Base-by-base conservation (phyloP, 306 rosid genomes). In the Sophora flavescens region DNA sequence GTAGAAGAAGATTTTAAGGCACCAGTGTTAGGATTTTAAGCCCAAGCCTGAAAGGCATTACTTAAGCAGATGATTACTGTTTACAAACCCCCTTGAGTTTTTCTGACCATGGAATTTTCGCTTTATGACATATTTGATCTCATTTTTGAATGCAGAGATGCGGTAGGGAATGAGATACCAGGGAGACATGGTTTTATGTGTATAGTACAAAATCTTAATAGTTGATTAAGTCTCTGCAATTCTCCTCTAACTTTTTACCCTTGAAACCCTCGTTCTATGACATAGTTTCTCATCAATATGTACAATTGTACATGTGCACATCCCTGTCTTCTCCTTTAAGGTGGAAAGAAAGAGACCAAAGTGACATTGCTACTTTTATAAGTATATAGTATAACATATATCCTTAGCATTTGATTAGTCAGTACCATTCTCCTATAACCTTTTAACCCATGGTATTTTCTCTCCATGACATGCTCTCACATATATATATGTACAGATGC, bases 401-500 rank as follows among this genome's bases (percentile, higher is more conserved):
- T 30, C n/a, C n/a, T 4, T 32, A 4, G 15, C 15, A 50, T 45
- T n/a, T 48, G 4, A 30, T 10, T 69, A 32, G 38, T 54, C 26
- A 38, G 47, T 56, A 59, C 30, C 35, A 12, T 75, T 66, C 7
- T 60, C 3, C 6, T 28, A 5, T 36, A 10, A 35, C 59, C 64
- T 6, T 45, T 66, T 65, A 6, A 65, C 26, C 8, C 6, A 5
- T 62, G 58, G 59, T 70, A 35, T 56, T 48, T 66, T 44, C 3
- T 6, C 75, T 51, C 60, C 6, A 50, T 78, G 76, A 53, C 32
- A 15, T 68, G 47, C 44, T 50, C 75, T 56, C 36, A 6, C 63
- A 63, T 53, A 48, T 81, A 18, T 9, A 8, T 22, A 33, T 80
- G 44, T 67, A 18, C 91, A 93, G 98, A 72, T 47, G 90, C 98